A percentile compares a stretch with the other conserved stretches of the same genome.
These are phyloP conservation scores for Paecilomyces formosus DNA, from an alignment of 2,329 filamentous ascomycete genomes.

Conservation along the genomic window DNA sequence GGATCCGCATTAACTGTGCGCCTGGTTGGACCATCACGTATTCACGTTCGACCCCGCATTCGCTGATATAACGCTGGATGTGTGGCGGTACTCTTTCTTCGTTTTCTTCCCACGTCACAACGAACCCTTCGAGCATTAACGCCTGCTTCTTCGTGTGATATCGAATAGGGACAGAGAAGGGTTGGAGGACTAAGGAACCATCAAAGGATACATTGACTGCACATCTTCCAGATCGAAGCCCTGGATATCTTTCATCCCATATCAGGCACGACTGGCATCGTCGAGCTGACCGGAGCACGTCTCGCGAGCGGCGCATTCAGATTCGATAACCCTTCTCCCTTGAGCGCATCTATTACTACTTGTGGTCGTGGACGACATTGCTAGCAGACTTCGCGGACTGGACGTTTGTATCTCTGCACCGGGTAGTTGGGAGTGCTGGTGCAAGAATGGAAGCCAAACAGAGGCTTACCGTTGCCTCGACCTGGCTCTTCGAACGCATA, in stretches of 20 bases:
- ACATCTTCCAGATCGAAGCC: not conserved
- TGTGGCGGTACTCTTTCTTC: not conserved
- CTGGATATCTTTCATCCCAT: not conserved
- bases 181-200: not conserved
- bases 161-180: not conserved
- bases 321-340: not conserved
- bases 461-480: slow-evolving; percentile 21
- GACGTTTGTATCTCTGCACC: not conserved
- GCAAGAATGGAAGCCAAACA: slow-evolving; percentile 11
- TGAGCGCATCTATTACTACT: too few species aligned
- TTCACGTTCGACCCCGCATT: not conserved
- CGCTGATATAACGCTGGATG: not conserved
- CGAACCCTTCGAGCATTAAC: not conserved
- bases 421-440: not conserved
- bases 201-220: not conserved
- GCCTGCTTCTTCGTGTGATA: not conserved
- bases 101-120: not conserved
- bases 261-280: not conserved
- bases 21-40: not conserved
- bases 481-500: slow-evolving; percentile 24
- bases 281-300: not conserved
- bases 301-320: not conserved
- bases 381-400: not conserved
- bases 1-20: not conserved
- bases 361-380: not conserved